Conservation (phyloP, 345 rosid genomes). For the Hibiscus syriacus region DNA sequence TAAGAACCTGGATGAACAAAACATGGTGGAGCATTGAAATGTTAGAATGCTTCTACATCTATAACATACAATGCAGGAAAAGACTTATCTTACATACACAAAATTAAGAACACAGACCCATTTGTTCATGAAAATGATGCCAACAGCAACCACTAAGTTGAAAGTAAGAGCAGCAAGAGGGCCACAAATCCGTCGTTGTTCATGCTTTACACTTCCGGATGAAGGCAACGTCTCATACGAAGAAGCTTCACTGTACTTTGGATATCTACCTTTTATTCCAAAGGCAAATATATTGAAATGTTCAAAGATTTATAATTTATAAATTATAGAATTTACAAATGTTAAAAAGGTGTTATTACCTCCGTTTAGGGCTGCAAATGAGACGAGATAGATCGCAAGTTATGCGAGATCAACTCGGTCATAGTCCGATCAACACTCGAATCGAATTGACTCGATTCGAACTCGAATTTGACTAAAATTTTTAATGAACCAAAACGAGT, state of each 20-base stretch:
- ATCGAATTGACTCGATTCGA: too few relatives aligned
- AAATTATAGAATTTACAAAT: neutral
- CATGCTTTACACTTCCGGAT: conserved; percentile 49
- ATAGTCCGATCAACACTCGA: too few relatives aligned
- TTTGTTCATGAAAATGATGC: conserved; percentile 83
- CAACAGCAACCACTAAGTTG: conserved; percentile 69
- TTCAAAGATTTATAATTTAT: neutral
- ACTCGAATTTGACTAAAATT: too few relatives aligned
- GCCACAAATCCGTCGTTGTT: conserved; percentile 50
- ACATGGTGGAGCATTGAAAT: neutral
- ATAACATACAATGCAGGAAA: neutral
- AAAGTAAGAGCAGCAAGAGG: conserved; percentile 66
- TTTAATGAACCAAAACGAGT: too few relatives aligned
- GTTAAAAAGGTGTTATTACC: neutral
- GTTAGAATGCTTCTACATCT: neutral
- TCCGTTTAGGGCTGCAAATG: too few relatives aligned
- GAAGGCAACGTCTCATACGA: conserved; percentile 51
- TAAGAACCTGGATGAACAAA: conserved; percentile 51
- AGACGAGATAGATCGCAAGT: too few relatives aligned
- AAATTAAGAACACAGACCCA: conserved; percentile 36
- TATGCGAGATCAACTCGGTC: too few relatives aligned
- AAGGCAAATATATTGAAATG: neutral
- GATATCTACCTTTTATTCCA: conserved; percentile 41
- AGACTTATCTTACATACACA: neutral
- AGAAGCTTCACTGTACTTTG: conserved; percentile 58